Evolutionary conservation across 2,329 filamentous ascomycete genomes (phyloP).

Genomic region (Colletotrichum sp.): DNA sequence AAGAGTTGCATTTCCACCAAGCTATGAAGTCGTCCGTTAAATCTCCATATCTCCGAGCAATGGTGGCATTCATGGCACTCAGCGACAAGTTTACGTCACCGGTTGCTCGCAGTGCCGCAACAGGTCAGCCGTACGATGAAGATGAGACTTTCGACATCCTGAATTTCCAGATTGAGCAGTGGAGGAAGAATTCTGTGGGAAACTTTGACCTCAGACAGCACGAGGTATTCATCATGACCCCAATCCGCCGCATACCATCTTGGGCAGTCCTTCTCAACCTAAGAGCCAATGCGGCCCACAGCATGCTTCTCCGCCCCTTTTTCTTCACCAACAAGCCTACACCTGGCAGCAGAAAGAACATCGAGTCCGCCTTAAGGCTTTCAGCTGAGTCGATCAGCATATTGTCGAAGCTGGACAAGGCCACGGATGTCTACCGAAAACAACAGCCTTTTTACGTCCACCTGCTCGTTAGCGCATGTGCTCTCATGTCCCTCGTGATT

Average conservation of each 20-base stretch:
- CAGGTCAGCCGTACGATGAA: neutral
- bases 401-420: neutral
- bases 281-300: constrained; percentile 5
- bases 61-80: neutral
- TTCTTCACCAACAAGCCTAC: constrained; percentile 2
- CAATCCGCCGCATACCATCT: neutral
- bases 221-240: neutral
- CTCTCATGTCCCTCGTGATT: constrained; percentile 7
- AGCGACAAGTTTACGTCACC: neutral
- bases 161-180: neutral
- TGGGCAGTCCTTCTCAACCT: constrained; percentile 14
- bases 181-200: neutral
- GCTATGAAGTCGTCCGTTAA: neutral
- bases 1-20: constrained; percentile 6
- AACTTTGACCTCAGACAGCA: neutral
- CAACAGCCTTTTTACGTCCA: constrained; percentile 16
- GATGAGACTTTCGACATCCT: neutral
- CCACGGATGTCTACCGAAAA: constrained; percentile 8
- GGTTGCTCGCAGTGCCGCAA: neutral
- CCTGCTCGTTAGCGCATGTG: constrained; percentile 4
- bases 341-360: neutral
- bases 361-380: neutral
- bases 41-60: neutral
- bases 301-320: constrained; percentile 10
- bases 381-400: neutral